A percentile compares a stretch with the other conserved stretches of the same genome.
phyloP scores from a whole-genome alignment of 2,329 filamentous ascomycete genomes.

The Sphaerulina populicola region DNA sequence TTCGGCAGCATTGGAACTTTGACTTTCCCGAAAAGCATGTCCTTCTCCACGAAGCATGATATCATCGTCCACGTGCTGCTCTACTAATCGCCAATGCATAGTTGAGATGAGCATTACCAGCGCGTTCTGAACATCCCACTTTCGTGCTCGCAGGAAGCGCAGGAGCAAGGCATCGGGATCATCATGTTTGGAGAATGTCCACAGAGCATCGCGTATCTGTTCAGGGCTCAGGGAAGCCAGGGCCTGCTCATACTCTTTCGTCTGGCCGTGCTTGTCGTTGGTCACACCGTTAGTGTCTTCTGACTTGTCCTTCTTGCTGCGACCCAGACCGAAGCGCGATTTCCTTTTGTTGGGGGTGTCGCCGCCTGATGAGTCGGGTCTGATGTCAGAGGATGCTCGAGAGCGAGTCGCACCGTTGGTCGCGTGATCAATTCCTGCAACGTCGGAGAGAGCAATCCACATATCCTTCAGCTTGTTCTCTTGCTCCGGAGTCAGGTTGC shows the following conservation, averaged over 20 bases:
- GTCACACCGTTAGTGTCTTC: conserved; percentile 43
- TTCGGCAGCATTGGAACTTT: conserved; percentile 50
- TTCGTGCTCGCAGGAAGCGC: conserved; percentile 77
- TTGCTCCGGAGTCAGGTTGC: conserved; percentile 81
- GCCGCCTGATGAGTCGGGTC: conserved; percentile 24
- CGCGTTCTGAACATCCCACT: conserved; percentile 92
- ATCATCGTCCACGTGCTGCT: conserved; percentile 82
- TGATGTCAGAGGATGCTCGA: conserved; percentile 11
- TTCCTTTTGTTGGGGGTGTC: conserved; percentile 51
- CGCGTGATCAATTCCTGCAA: conserved; percentile 55
- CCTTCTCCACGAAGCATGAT: conserved; percentile 72
- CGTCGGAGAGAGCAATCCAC: conserved; percentile 67
- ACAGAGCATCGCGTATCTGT: conserved; percentile 70
- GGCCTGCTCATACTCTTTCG: conserved; percentile 75
- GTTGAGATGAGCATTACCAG: conserved; percentile 91
- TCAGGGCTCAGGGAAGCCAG: conserved; percentile 69
- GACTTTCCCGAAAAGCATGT: conserved; percentile 52
- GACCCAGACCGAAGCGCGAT: conserved; percentile 65
- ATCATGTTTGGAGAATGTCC: conserved; percentile 92
- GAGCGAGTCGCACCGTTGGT: conserved; percentile 17
- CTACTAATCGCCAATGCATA: conserved; percentile 77
- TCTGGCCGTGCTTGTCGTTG: conserved; percentile 87
- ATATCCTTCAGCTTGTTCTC: conserved; percentile 81
- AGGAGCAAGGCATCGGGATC: conserved; percentile 78
- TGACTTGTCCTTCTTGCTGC: conserved; percentile 57